Percentiles rank a stretch among this genome's conserved stretches.
These are phyloP conservation scores for Podospora fimiseda DNA, from an alignment of 495 filamentous ascomycete genomes.

Conservation along the genomic window DNA sequence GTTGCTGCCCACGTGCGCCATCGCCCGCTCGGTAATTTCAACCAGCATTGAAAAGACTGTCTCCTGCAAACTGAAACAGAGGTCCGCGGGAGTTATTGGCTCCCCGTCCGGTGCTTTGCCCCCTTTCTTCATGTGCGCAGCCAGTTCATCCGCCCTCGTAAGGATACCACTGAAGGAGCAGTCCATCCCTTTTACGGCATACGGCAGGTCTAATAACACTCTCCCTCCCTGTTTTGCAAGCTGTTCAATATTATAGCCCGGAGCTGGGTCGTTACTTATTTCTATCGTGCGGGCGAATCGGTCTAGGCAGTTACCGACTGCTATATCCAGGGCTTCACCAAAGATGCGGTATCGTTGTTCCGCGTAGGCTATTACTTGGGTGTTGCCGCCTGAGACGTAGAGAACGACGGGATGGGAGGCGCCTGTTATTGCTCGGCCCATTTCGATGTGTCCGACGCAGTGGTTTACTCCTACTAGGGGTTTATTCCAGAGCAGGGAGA, in stretches of 20 bases:
- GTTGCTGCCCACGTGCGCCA: slow-evolving; percentile 89
- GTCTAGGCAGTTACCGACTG: slow-evolving; percentile 95
- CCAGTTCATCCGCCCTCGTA: slow-evolving; percentile 71
- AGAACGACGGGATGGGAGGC: slow-evolving; percentile 89
- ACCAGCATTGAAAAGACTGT: slow-evolving; percentile 95
- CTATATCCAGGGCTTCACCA: slow-evolving; percentile 94
- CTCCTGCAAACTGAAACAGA: slow-evolving; percentile 94
- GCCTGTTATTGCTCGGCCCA: slow-evolving; percentile 90
- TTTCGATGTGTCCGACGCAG: slow-evolving; percentile 97
- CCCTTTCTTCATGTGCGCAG: slow-evolving; percentile 51
- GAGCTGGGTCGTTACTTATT: slow-evolving; percentile 93
- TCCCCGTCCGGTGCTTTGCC: slow-evolving; percentile 37
- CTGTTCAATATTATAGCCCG: slow-evolving; percentile 97
- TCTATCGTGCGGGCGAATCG: slow-evolving; percentile 84
- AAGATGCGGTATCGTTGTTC: slow-evolving; percentile 94
- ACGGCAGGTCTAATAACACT: slow-evolving; percentile 78
- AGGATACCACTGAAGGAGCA: slow-evolving; percentile 91
- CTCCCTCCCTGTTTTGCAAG: slow-evolving; percentile 67
- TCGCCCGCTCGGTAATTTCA: slow-evolving; percentile 95
- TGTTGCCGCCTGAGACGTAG: slow-evolving; percentile 95
- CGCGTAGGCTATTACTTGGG: slow-evolving; percentile 95
- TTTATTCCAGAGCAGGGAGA: slow-evolving; percentile 82
- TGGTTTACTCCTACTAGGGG: slow-evolving; percentile 90
- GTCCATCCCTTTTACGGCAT: slow-evolving; percentile 98
- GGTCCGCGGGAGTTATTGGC: slow-evolving; percentile 67